Evolutionary conservation across 2,329 filamentous ascomycete genomes (phyloP).

Genomic region (Aschersonia sp.): DNA sequence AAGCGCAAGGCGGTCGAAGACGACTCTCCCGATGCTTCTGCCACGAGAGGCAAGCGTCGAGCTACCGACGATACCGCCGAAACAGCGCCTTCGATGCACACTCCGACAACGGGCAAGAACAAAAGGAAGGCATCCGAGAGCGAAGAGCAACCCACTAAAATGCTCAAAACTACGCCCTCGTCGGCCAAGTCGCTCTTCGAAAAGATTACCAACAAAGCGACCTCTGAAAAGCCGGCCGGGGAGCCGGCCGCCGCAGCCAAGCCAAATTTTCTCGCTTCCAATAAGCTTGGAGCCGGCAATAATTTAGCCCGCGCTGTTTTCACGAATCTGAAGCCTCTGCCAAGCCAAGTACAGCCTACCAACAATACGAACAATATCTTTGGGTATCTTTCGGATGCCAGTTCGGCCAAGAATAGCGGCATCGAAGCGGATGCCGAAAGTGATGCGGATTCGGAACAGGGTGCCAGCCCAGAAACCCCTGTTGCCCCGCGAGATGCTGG

Average conservation of each 20-base stretch:
- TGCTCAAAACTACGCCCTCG: conserved; percentile 35
- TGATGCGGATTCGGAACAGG: conserved; percentile 27
- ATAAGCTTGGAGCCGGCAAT: conserved; percentile 20
- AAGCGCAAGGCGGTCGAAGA: conserved; percentile 47
- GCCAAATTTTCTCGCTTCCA: neutral
- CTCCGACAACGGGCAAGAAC: conserved; percentile 22
- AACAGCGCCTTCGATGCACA: conserved; percentile 6
- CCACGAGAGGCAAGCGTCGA: conserved; percentile 35
- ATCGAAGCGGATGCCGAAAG: conserved; percentile 31
- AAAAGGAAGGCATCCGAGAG: conserved; percentile 36
- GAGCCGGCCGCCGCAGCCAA: conserved; percentile 6
- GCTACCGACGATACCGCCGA: conserved; percentile 24
- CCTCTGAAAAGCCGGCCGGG: conserved; percentile 11
- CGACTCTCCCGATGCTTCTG: conserved; percentile 24
- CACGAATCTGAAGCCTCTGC: conserved; percentile 21
- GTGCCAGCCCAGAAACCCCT: conserved; percentile 28
- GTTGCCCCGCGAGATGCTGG: conserved; percentile 25
- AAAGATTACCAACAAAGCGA: conserved; percentile 37
- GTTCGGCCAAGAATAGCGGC: conserved; percentile 39
- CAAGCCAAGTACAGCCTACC: conserved; percentile 9
- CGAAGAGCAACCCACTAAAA: conserved; percentile 34
- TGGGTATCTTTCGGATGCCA: conserved; percentile 41
- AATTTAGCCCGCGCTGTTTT: conserved; percentile 28
- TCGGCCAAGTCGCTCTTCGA: conserved; percentile 42
- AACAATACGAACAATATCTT: conserved; percentile 36